Evolutionary conservation across 2,329 filamentous ascomycete species (phyloP).

Genomic region (Aspergillus fijiensis): DNA sequence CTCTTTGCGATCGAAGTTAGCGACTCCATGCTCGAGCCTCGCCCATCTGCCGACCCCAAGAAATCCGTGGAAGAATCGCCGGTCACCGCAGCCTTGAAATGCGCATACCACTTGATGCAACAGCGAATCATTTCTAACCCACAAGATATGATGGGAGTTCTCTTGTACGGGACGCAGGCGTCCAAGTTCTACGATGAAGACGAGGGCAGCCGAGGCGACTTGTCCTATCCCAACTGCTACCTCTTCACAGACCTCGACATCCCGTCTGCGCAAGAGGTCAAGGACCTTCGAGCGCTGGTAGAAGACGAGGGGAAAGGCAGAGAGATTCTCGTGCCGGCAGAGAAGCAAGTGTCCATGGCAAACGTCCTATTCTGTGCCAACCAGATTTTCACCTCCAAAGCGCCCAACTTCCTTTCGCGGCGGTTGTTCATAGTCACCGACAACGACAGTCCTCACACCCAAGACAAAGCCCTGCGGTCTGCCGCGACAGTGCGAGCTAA

Average conservation of each 20-base stretch:
- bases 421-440: conserved; percentile 96
- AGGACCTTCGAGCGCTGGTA: conserved; percentile 69
- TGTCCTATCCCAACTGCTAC: conserved; percentile 87
- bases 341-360: conserved; percentile 73
- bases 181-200: conserved; percentile 73
- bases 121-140: conserved; percentile 97
- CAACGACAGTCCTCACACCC: conserved; percentile 78
- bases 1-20: conserved; percentile 93
- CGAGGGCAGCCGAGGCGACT: conserved; percentile 54
- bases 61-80: conserved; percentile 77
- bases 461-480: conserved; percentile 70
- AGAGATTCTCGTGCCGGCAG: conserved; percentile 67
- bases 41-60: conserved; percentile 65
- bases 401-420: conserved; percentile 88
- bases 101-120: conserved; percentile 92
- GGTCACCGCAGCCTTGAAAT: conserved; percentile 82
- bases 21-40: conserved; percentile 74
- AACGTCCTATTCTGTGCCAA: conserved; percentile 94
- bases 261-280: conserved; percentile 83
- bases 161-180: conserved; percentile 86
- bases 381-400: conserved; percentile 92
- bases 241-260: conserved; percentile 84
- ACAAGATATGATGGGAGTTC: conserved; percentile 93
- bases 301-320: conserved; percentile 73
- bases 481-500: conserved; percentile 84